Base-by-base conservation (phyloP, 2,329 filamentous ascomycete species). In the Aspergillus sp. region DNA sequence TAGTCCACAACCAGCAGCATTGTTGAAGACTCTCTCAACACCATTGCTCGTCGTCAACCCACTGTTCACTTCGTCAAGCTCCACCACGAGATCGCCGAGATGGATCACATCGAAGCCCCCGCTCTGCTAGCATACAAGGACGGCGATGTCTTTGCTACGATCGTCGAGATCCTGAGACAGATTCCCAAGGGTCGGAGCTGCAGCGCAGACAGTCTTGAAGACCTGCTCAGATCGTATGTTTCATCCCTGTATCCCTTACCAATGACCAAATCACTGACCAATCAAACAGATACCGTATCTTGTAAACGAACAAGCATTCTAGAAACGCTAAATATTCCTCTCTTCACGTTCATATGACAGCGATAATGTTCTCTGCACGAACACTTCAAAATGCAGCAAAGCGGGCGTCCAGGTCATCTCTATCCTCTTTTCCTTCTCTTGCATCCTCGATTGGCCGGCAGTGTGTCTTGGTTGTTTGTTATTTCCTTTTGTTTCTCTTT, bases 1-100 rank as follows among this genome's bases (percentile, higher is more conserved):
- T 36, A 63, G 90, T 96, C 90, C 62, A 84, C 89, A 59, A 88
- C 94, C 65, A 96, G 91, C 50, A 81, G 84, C 44, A 84, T 91
- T 59, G 89, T 97, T 62, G 91, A 96, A 74, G 84, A 87, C 42
- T 92, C 90, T 54, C 82, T 99, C 68, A 79, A 83, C 55, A 89
- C 89, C 1, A 83, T 98, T 27, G 92, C 96, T 44, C 81, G 83
- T 63, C 82, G 85, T 62, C 82, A 96, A 72, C 83, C 86, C 21
- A 84, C 87, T 8, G 85, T 90, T 36, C 91, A 91, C 71, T 98
- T 99, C 73, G 85, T 98, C 79, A 96, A 94, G 79, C 85, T 98
- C 51, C 89, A 96, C 77, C 91, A 92, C 73, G 88, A 90, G 63
- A 93, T 96, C 60, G 96, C 96, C 39, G 93, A 98, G 75, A 96